Conservation (phyloP, 192 early-diverging fungal species). For the Helicostylum pulchrum region DNA sequence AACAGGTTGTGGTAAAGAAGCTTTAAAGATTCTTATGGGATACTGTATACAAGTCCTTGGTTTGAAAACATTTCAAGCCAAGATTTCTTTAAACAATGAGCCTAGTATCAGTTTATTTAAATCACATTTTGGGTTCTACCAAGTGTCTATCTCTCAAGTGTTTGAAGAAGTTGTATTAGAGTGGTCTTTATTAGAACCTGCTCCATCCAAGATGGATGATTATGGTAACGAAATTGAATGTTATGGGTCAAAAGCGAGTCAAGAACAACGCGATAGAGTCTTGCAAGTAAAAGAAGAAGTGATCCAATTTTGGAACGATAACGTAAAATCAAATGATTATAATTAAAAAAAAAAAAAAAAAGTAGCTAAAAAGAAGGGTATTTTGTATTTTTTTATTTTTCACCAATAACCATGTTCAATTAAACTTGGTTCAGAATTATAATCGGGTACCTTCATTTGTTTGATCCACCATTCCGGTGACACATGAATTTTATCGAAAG, state of each 20-base stretch:
- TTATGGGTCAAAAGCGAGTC: constrained; percentile 20
- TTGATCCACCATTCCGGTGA: constrained; percentile 16
- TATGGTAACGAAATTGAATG: constrained; percentile 9
- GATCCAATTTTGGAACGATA: neutral
- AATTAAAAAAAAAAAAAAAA: neutral
- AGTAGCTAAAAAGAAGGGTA: too few species aligned
- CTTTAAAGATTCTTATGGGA: constrained; percentile 59
- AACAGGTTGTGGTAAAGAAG: constrained; percentile 52
- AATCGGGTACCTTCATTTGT: neutral
- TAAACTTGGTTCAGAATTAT: neutral
- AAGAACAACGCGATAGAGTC: neutral
- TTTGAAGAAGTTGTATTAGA: constrained; percentile 72
- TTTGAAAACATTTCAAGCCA: constrained; percentile 55
- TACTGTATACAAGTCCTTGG: constrained; percentile 55
- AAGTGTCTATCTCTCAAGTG: constrained; percentile 48
- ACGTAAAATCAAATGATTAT: neutral
- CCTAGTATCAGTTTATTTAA: constrained; percentile 59
- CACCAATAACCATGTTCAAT: constrained; percentile 7
- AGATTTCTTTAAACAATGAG: constrained; percentile 64
- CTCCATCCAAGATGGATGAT: constrained; percentile 4
- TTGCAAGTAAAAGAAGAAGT: neutral
- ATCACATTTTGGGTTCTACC: constrained; percentile 54
- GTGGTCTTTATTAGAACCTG: constrained; percentile 16
- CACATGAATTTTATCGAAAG: neutral
- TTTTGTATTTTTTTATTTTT: neutral